Percentiles rank a stretch among this genome's conserved stretches.
These are phyloP conservation scores for Ballota nigra DNA, from an alignment of 257 asterid species.

Conservation along the genomic window DNA sequence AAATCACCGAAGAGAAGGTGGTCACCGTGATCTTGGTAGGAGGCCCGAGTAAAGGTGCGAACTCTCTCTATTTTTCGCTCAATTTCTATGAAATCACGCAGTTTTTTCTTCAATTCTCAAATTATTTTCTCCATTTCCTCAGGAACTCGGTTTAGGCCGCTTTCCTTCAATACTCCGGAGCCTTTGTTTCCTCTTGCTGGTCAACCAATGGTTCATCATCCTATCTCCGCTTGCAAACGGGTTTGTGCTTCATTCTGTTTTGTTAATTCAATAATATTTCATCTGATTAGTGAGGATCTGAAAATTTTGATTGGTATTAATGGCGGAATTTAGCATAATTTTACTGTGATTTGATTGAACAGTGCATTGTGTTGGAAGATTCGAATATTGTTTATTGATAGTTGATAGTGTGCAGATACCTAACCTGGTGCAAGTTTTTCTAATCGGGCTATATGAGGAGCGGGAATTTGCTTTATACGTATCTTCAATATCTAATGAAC, in stretches of 20 bases:
- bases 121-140: slow-evolving; percentile 1
- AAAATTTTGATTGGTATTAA: not conserved
- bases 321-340: not conserved
- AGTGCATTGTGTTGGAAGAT: slow-evolving; percentile 19
- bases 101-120: not conserved
- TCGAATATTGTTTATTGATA: slow-evolving; percentile 13
- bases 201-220: slow-evolving; percentile 86
- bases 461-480: slow-evolving; percentile 59
- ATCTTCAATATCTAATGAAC: slow-evolving; percentile 79
- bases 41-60: slow-evolving; percentile 72
- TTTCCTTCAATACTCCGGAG: slow-evolving; percentile 72
- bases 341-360: not conserved
- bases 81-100: not conserved
- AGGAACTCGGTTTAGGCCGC: slow-evolving; percentile 87
- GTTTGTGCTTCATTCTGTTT: slow-evolving; percentile 29
- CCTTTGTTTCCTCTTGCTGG: slow-evolving; percentile 87
- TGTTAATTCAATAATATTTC: not conserved
- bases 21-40: slow-evolving; percentile 83
- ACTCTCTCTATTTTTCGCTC: not conserved
- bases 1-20: slow-evolving; percentile 53
- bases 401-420: slow-evolving; percentile 55
- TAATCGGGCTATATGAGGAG: slow-evolving; percentile 78
- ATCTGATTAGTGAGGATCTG: not conserved
- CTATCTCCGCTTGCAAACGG: slow-evolving; percentile 78
- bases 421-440: slow-evolving; percentile 64